phyloP scores from a whole-genome alignment of 2,329 filamentous ascomycete species.

The Geosmithia flava region DNA sequence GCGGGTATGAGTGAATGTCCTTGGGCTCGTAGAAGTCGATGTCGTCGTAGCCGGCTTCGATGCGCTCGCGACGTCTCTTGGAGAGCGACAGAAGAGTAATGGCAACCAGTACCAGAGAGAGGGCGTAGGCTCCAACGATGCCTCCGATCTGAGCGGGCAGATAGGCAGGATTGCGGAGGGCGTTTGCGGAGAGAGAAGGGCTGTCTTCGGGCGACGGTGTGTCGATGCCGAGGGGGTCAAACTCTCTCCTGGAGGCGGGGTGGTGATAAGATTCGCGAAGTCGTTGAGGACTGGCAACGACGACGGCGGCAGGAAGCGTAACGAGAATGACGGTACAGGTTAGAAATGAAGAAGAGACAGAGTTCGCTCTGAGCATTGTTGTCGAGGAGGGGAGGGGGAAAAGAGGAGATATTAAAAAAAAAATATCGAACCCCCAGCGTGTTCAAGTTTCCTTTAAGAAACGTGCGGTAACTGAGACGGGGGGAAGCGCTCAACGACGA shows the following conservation, averaged over 20 bases:
- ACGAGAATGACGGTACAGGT: not conserved
- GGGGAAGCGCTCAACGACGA: constrained; percentile 5
- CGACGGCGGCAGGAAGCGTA: not conserved
- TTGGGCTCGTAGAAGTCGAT: constrained; percentile 22
- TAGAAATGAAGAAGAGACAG: not conserved
- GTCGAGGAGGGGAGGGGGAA: not conserved
- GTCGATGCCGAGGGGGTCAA: constrained; percentile 32
- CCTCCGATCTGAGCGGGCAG: constrained; percentile 75
- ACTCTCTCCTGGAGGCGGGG: constrained; percentile 10
- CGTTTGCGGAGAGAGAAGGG: constrained; percentile 43
- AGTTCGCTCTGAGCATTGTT: not conserved
- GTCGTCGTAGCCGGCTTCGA: constrained; percentile 39
- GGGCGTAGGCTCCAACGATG: constrained; percentile 72
- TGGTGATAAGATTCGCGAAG: not conserved
- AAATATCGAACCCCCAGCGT: constrained; percentile 12
- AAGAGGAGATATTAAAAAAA: constrained; percentile 9
- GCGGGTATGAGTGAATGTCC: not conserved
- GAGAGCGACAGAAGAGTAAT: constrained; percentile 49
- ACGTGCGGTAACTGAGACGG: constrained; percentile 6
- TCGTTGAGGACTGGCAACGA: not conserved
- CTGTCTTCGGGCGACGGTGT: constrained; percentile 49
- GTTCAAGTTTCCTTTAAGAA: constrained; percentile 18
- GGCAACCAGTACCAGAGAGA: constrained; percentile 64
- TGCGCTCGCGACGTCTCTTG: constrained; percentile 38
- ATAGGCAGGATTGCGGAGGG: constrained; percentile 47